Base-by-base conservation (phyloP, 257 asterid species). In the Solanum pennellii region DNA sequence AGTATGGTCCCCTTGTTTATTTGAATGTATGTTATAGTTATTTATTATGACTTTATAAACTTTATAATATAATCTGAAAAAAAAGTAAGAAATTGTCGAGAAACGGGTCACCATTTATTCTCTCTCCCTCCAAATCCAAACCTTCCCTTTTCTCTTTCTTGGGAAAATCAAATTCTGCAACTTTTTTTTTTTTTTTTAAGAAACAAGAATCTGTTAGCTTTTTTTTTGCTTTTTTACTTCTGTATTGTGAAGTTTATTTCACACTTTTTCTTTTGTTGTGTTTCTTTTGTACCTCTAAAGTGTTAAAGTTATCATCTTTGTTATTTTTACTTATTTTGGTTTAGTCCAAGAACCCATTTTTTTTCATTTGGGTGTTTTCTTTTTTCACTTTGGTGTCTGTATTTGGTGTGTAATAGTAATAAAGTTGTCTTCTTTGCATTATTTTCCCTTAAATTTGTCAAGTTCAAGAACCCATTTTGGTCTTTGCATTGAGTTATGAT, bases 61-160 rank as follows among this genome's bases (percentile, higher is more conserved):
- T 35, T 37, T 76, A 27, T 42, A 42, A 42, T 33, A 23, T 75
- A 23, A 84, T 65, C 77, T 83, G 14, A 35, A 42, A 31, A 65
- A 25, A 88, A 89, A 89, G 89, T 29, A 86, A 84, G 71, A 91
- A 23, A 69, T 71, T 90, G 89, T 91, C 83, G 93, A 94, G 90
- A 89, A 90, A 89, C 91, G 93, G 69, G 90, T 82, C 85, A 45
- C 77, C 65, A 85, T 31, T 75, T 88, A 82, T 86, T 87, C 49
- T 42, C 91, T 27, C 87, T 91, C 95, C 94, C 93, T 90, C 95
- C 92, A 93, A 93, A 90, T 93, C 94, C 94, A 93, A 92, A 86
- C 93, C 82, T 83, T 72, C 86, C 83, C 93, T 91, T 94, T 94
- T 89, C 89, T 94, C 90, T 94, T 94, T 89, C 89, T 94, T 49